Evolutionary conservation across 2,329 filamentous ascomycete species (phyloP), one percentile per base, ranked within the genome.

Genomic region (Annulohypoxylon truncatum): DNA sequence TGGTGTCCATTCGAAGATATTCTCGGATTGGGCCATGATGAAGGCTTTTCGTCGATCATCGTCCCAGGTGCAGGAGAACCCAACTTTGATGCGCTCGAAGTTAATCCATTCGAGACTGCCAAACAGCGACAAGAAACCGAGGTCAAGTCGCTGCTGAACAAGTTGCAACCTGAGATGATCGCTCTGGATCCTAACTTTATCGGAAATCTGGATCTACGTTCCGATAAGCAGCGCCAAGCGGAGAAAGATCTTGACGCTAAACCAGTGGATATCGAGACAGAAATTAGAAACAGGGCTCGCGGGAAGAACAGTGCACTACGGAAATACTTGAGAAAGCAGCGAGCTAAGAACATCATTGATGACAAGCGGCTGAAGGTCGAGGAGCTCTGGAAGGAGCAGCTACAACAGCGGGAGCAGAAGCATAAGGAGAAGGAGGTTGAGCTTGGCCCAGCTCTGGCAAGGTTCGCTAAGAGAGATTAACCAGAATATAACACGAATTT

Each of bases 1-100:
- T 99, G 95, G 92, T 99, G 96, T 77, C 96, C 96, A 0, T 97
- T 92, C 69, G 96, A 99, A 78, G 96, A 99, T 82, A 83, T 97
- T 0, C 87, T 99, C 1, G 96, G 95, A 12, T 86, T 97, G 22
- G 87, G 90, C 1, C 95, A 98, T 81, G 87, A 92, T 75, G 83
- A 90, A 65, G 96, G 96, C 12, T 98, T 98, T 82, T 92, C 91
- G 13, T 96, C 91, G 60, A 88, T 97, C 76, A 88, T 99, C 72
- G 89, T 98, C 1, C 96, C 96, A 6, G 96, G 96, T 50, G 92
- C 95, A n/a, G 96, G 96, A 67, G 96, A 99, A 79, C 90, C 96
- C 77, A 98, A 98, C 85, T 97, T 92, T 77, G 96, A 99, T 78
- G 92, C 94, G 2, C 84, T 97, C 57, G 96, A 99, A 79, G 85